A percentile compares a stretch with the other conserved stretches of the same genome.
phyloP scores from a whole-genome alignment of 106 monocot genomes.

The Allium sativum region DNA sequence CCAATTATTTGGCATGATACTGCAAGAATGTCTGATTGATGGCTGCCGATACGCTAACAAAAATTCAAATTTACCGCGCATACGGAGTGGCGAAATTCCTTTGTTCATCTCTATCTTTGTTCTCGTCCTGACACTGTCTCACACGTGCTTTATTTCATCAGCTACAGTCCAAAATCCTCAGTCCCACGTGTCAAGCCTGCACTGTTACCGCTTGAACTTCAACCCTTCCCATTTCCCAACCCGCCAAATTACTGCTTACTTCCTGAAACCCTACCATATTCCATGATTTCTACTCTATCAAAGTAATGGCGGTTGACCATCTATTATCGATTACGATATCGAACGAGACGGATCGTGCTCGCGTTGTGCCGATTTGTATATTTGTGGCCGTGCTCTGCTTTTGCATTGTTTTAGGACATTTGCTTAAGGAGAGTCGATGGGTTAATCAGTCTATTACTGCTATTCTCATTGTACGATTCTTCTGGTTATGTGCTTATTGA shows the following conservation, averaged over 20 bases:
- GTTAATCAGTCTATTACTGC: slow-evolving; percentile 20
- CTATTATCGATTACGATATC: neutral
- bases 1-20: too few relatives aligned
- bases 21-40: too few relatives aligned
- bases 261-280: slow-evolving; percentile 3
- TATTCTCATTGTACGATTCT: slow-evolving; percentile 13
- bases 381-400: slow-evolving; percentile 23
- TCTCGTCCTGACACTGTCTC: too few relatives aligned
- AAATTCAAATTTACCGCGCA: too few relatives aligned
- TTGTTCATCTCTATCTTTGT: too few relatives aligned
- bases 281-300: neutral
- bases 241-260: slow-evolving; percentile 4
- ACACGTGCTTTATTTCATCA: neutral
- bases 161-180: neutral
- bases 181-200: neutral
- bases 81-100: too few relatives aligned
- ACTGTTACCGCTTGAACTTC: neutral
- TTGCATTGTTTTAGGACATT: slow-evolving; percentile 20
- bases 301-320: neutral
- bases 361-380: slow-evolving; percentile 18
- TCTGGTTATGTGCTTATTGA: neutral
- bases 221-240: neutral
- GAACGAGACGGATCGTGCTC: neutral
- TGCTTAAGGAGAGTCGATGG: slow-evolving; percentile 23
- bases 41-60: too few relatives aligned